These are phyloP conservation scores for Vitis rotundifolia DNA, from an alignment of 164 flowering plant genomes.

Conservation along the genomic window DNA sequence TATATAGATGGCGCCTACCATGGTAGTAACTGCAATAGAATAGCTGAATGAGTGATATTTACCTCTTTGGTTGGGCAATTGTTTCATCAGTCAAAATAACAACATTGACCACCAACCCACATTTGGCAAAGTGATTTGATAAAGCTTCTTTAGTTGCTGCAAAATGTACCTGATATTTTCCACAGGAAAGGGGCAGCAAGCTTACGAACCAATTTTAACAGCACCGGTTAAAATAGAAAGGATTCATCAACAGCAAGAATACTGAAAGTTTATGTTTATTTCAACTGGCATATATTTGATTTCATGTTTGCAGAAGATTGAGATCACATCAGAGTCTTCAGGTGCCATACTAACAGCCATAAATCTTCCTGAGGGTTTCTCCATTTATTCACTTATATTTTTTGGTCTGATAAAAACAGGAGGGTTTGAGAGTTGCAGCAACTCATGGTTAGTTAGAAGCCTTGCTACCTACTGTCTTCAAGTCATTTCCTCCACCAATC, in stretches of 20 bases:
- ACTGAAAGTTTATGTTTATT: not conserved
- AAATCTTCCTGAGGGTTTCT: no score
- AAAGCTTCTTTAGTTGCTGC: slow-evolving; percentile 41
- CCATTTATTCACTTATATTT: no score
- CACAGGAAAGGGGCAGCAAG: not conserved
- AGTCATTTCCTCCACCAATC: no score
- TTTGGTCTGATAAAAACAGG: no score
- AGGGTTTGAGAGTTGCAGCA: no score
- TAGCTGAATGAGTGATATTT: not conserved
- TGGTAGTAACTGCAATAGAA: not conserved
- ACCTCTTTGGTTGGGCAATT: slow-evolving; percentile 41
- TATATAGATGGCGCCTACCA: not conserved
- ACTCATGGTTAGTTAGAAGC: no score
- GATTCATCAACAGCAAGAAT: not conserved
- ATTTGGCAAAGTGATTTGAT: slow-evolving; percentile 32
- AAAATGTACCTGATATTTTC: slow-evolving; percentile 42
- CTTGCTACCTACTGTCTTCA: no score
- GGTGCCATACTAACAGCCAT: no score
- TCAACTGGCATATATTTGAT: not conserved
- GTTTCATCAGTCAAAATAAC: slow-evolving; percentile 22
- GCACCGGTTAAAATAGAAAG: not conserved
- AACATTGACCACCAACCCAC: slow-evolving; percentile 33
- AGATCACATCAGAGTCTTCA: no score
- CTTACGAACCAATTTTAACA: not conserved
- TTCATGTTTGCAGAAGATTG: not conserved